Percentiles rank a stretch among this genome's conserved stretches.
These are phyloP conservation scores for Solanum bukasovii DNA, from an alignment of 257 asterid genomes.

Conservation along the genomic window DNA sequence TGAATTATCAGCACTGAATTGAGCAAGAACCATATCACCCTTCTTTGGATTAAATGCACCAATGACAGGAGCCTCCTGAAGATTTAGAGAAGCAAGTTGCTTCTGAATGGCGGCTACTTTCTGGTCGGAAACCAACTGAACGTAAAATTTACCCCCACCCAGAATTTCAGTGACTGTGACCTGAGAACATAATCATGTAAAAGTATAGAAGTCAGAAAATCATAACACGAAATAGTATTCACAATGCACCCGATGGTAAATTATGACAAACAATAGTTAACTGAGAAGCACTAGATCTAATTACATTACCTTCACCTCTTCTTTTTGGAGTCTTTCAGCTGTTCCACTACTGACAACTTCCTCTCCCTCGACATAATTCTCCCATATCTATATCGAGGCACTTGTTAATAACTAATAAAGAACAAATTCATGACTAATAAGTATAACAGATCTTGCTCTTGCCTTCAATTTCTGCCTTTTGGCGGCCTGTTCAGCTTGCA, in stretches of 20 bases:
- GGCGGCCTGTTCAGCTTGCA: constrained; percentile 89
- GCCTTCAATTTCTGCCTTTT: constrained; percentile 92
- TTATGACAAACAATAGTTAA: not conserved
- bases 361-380: constrained; percentile 65
- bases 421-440: not conserved
- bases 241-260: not conserved
- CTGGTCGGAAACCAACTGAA: constrained; percentile 78
- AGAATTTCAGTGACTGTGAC: constrained; percentile 78
- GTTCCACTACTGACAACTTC: constrained; percentile 47
- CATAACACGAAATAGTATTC: not conserved
- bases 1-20: constrained; percentile 81
- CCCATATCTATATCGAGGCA: constrained; percentile 34
- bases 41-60: constrained; percentile 89
- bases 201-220: not conserved
- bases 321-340: constrained; percentile 61
- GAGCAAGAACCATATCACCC: constrained; percentile 88
- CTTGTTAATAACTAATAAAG: not conserved
- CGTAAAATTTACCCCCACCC: constrained; percentile 90
- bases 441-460: constrained; percentile 1
- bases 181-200: constrained; percentile 22
- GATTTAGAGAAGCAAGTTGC: constrained; percentile 69
- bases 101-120: constrained; percentile 75
- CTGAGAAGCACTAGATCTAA: not conserved
- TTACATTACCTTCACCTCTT: constrained; percentile 55
- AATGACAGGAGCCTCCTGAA: constrained; percentile 76